Evolutionary conservation across 1,139 yeast species (phyloP), one percentile per base, ranked within the genome.

Genomic region (Debaryomycetaceae sp.): DNA sequence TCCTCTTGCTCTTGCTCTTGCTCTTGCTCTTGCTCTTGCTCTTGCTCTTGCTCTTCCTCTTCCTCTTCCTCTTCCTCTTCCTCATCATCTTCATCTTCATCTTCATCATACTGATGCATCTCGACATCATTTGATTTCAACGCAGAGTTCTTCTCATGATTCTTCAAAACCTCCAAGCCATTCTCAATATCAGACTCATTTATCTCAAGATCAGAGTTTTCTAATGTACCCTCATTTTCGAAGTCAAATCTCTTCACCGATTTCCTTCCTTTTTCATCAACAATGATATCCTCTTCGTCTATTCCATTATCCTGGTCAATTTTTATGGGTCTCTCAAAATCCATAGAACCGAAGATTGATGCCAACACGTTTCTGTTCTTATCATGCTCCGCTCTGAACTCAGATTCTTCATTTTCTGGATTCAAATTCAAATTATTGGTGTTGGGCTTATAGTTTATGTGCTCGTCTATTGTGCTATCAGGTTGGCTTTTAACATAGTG

Each of bases 241-340:
- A 63, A 72, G 52, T 72, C 78, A 47, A 58, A 68, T 39, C 67
- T 54, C 11, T 59, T 49, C 6, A 63, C 70, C 39, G 57, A 60
- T 45, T 63, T 61, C 41, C 76, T 58, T 9, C 81, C 80, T 51
- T 76, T 75, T 43, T 65, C 61, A 54, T 81, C 87, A 47, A 68
- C 69, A 36, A 75, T 74, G 13, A 80, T 70, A 11, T 70, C 75
- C 24, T 74, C 82, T 45, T 70, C 56, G 33, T 62, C 69, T 11
- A 57, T 54, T 5, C 60, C 65, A 39, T 66, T 49, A n/a, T 70
- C 78, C 31, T 76, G 80, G 23, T 78, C 79, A 6, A 82, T 50
- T 6, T 70, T 80, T 34, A 81, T 58, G 0, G 88, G 86, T 55
- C 77, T 78, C 42, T 83, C 86, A 54, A 85, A 85, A 57, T 85